Percentiles rank a stretch among this genome's conserved stretches.
These are phyloP conservation scores for Amylostereum areolatum DNA, from an alignment of 1,284 basidiomycete genomes.

Conservation along the genomic window DNA sequence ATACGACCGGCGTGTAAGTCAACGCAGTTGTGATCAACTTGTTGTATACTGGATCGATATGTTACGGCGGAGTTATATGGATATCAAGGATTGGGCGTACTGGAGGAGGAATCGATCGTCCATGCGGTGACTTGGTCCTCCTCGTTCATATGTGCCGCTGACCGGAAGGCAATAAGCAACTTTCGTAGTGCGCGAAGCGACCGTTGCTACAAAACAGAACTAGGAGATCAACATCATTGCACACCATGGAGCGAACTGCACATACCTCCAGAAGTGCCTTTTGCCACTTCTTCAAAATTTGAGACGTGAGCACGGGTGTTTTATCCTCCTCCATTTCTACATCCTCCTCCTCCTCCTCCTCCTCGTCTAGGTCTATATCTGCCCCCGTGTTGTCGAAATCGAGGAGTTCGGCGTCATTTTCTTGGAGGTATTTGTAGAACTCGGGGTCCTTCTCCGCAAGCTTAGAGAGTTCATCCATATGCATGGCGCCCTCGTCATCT, in stretches of 20 bases:
- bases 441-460: conserved; percentile 95
- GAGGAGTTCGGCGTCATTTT: conserved; percentile 89
- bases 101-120: conserved; percentile 74
- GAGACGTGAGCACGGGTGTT: conserved; percentile 67
- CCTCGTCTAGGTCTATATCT: conserved; percentile 30
- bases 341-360: conserved; percentile 38
- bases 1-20: conserved; percentile 86
- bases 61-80: neutral
- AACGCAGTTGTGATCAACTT: conserved; percentile 87
- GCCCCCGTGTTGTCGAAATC: conserved; percentile 56
- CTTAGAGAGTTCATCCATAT: conserved; percentile 81
- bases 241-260: neutral
- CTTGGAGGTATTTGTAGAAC: conserved; percentile 96
- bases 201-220: conserved; percentile 51
- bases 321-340: conserved; percentile 35
- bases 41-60: conserved; percentile 67
- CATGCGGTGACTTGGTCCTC: conserved; percentile 75
- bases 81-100: conserved; percentile 31
- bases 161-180: conserved; percentile 83
- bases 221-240: neutral
- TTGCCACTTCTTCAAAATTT: conserved; percentile 82
- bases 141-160: conserved; percentile 85
- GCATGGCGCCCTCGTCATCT: conserved; percentile 63
- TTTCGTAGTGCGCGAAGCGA: conserved; percentile 85
- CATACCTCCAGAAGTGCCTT: conserved; percentile 80